Evolutionary conservation across 148 eudicot genomes (phyloP), one percentile per base, ranked within the genome.

Genomic region (Cornus florida): DNA sequence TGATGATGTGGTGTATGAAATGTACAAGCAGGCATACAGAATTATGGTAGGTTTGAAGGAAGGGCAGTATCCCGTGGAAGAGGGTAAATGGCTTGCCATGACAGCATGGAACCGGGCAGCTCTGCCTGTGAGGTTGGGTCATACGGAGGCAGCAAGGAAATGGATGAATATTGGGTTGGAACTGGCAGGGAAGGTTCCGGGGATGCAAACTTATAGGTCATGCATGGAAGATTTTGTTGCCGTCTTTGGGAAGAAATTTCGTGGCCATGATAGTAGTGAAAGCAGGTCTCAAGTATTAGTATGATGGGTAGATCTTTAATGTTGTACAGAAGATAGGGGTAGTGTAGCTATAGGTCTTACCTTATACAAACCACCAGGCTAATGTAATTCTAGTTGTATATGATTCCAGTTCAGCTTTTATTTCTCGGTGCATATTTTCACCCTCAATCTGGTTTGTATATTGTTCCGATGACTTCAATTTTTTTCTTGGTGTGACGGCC

Each of bases 21-120:
- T 91, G 64, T 96, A 92, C 81, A 96, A 85, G 82, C 98, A 96
- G 80, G 99, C 98, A 12, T 91, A 82, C 80, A 82, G 91, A 77
- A 94, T 96, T 7, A 96, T 91, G 95, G 98, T 94, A 79, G 99
- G 99, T 17, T 79, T 96, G 79, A 91, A 83, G 90, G 97, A 89
- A 48, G 93, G 97, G 14, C 95, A 92, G 78, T 96, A 90, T 83
- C 99, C 99, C 17, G 79, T 75, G 67, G 89, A 84, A 53, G 98
- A 96, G 78, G 98, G 91, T 68, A 96, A 96, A 80, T 96, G 99
- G 99, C 95, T 96, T 48, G 93, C 94, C 60, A 91, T 87, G 83
- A 91, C 99, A 50, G 94, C 98, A 11, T 96, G 99, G 99, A 96
- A 96, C 83, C 88, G 99, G 53, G 99, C 97, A 78, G 90, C 95